A percentile compares a stretch with the other conserved stretches of the same genome.
phyloP scores from a whole-genome alignment of 2,329 filamentous ascomycete species.

The Falciphora oryzae region DNA sequence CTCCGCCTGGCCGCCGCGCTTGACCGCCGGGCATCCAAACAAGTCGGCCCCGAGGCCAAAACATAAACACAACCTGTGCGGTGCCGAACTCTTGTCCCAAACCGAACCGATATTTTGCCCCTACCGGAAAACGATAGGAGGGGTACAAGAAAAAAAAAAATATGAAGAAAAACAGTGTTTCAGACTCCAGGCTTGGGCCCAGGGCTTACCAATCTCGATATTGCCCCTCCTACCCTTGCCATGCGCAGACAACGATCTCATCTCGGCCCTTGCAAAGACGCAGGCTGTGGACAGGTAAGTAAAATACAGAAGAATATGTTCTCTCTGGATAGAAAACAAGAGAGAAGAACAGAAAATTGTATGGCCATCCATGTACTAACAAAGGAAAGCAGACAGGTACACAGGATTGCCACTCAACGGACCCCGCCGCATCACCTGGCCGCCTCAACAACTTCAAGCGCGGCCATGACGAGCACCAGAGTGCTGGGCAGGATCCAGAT shows the following conservation, averaged over 20 bases:
- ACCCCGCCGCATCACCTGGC: constrained; percentile 33
- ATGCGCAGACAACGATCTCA: not conserved
- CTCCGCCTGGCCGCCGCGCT: not conserved
- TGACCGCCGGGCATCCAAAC: not conserved
- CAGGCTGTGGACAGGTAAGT: not conserved
- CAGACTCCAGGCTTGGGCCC: not conserved
- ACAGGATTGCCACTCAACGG: too few species aligned
- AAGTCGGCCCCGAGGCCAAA: not conserved
- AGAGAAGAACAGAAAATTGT: not conserved
- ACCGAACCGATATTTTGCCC: not conserved
- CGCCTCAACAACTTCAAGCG: constrained; percentile 91
- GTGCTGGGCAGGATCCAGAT: constrained; percentile 96
- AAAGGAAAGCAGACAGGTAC: not conserved
- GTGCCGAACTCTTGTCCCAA: not conserved
- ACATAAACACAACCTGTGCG: not conserved
- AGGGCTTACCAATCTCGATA: not conserved
- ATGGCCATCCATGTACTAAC: not conserved
- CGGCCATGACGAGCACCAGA: constrained; percentile 81
- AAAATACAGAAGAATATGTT: not conserved
- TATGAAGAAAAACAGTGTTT: not conserved
- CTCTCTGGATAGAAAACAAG: not conserved
- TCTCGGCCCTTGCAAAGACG: not conserved
- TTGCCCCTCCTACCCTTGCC: too few species aligned
- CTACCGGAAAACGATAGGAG: not conserved
- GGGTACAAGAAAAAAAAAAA: not conserved